phyloP scores from a whole-genome alignment of 192 early-diverging fungal genomes.

The Entomortierella lignicola region DNA sequence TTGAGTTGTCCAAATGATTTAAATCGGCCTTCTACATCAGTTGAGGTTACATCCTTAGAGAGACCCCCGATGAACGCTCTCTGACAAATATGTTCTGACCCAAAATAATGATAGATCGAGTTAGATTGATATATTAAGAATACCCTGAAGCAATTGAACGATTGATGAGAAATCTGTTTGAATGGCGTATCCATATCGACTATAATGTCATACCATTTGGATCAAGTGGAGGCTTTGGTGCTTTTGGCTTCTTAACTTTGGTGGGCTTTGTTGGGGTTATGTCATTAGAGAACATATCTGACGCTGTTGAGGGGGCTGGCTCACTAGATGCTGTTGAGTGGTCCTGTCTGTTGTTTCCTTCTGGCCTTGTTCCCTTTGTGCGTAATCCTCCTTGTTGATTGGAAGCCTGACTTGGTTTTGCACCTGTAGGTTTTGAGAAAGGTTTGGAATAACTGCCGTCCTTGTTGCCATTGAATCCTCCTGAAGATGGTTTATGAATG shows the following conservation, averaged over 20 bases:
- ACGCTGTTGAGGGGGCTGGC: slow-evolving; percentile 3
- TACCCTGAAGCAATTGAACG: neutral
- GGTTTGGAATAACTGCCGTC: slow-evolving; percentile 1
- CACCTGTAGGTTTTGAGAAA: slow-evolving; percentile 16
- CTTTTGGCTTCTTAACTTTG: slow-evolving; percentile 48
- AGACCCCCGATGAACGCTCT: slow-evolving; percentile 87
- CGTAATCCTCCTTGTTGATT: neutral
- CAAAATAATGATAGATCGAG: too few relatives aligned
- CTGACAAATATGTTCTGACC: slow-evolving; percentile 51
- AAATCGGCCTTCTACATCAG: slow-evolving; percentile 74
- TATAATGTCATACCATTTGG: slow-evolving; percentile 34
- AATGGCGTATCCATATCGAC: neutral
- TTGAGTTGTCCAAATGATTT: slow-evolving; percentile 74
- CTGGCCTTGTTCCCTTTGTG: neutral
- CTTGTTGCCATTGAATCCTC: slow-evolving; percentile 5
- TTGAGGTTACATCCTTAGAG: slow-evolving; percentile 61
- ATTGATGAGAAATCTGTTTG: neutral
- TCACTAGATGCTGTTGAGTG: neutral
- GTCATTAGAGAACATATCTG: slow-evolving; percentile 22
- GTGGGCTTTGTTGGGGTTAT: slow-evolving; percentile 12
- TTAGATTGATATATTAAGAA: too few relatives aligned
- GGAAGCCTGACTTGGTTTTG: neutral
- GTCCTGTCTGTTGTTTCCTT: neutral
- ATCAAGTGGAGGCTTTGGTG: slow-evolving; percentile 37
- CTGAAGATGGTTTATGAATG: neutral